Evolutionary conservation across 177 flowering plant species (phyloP).

Genomic region (Vitis hybrid): DNA sequence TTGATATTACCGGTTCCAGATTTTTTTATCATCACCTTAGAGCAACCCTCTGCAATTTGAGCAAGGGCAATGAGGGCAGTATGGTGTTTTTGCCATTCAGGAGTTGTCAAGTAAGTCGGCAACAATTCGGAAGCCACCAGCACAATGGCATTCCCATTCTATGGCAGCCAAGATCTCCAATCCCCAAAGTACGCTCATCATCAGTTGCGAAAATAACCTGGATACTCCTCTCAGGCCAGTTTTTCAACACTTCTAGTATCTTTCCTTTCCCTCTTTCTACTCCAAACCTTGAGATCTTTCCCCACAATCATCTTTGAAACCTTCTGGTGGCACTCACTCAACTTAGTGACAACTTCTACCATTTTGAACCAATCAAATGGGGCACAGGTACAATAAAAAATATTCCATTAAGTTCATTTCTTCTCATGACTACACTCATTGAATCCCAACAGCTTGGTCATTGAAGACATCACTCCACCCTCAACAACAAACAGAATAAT

Average conservation of each 20-base stretch:
- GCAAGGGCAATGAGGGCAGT: slow-evolving; percentile 70
- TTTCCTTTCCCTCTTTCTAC: background rate
- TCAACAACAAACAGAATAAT: too few relatives aligned
- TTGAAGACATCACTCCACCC: too few relatives aligned
- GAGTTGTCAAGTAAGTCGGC: slow-evolving; percentile 55
- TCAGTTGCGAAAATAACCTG: slow-evolving; percentile 21
- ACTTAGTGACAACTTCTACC: too few relatives aligned
- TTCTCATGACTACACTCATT: too few relatives aligned
- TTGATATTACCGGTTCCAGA: slow-evolving; percentile 59
- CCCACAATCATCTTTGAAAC: too few relatives aligned
- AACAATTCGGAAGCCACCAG: slow-evolving; percentile 68
- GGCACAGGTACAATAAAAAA: too few relatives aligned
- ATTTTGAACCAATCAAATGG: too few relatives aligned
- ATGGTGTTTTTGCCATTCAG: slow-evolving; percentile 76
- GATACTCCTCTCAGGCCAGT: slow-evolving; percentile 17
- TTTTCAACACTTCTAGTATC: slow-evolving; percentile 11
- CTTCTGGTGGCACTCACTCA: too few relatives aligned
- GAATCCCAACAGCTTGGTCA: too few relatives aligned
- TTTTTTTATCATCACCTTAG: slow-evolving; percentile 70
- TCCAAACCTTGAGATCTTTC: too few relatives aligned
- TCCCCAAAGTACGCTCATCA: slow-evolving; percentile 16
- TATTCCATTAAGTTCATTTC: too few relatives aligned
- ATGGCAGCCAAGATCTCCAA: slow-evolving; percentile 23
- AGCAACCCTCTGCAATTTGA: slow-evolving; percentile 76
- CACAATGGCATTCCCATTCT: slow-evolving; percentile 35